Base-by-base conservation (phyloP, 2,329 filamentous ascomycete species). In the Lecanosticta acicola region DNA sequence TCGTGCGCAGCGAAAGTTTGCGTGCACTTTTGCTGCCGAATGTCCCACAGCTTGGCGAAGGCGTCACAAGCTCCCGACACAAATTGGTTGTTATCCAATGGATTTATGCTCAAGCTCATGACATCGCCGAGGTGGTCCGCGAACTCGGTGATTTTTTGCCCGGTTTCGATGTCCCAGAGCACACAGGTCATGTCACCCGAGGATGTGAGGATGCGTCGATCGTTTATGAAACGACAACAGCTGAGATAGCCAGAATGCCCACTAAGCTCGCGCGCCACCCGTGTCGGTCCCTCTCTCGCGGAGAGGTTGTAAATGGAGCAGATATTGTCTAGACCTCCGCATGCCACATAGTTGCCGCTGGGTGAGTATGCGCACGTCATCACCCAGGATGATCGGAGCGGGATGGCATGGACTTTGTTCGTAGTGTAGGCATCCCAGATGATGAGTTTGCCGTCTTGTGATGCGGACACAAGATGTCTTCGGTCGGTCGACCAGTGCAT, bases 401-500 rank as follows among this genome's bases (percentile, higher is more conserved):
- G 93, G 61, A 98, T 97, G 68, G 93, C 93, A 71, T 98, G 93
- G 52, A 98, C 93, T 71, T 98, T 98, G 78, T 98, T 97, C 53
- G 93, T 97, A 56, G 91, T 97, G 75, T 98, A 98, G 49, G 93
- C 93, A 69, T 98, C 93, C 93, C 93, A 98, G 67, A 98, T 97
- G 71, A 98, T 98, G 59, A 98, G 83, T 77, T 98, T 98, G 68
- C 93, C 93, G 65, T 98, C 93, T 72, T 98, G 93, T 59, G 93
- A 98, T 54, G 93, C 93, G 10, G 93, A 97, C 42, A 98, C 93
- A 51, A 97, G 81, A 71, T 97, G 93, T 70, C 93, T 84, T 66
- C 93, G 83, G 72, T 98, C 93, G 55, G 93, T 98, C 26, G 93
- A 97, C 93, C 93, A 98, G 76, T 98, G 93, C 93, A 98, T 98